phyloP scores from a whole-genome alignment of 2,329 filamentous ascomycete species.

The Aspergillus persii region DNA sequence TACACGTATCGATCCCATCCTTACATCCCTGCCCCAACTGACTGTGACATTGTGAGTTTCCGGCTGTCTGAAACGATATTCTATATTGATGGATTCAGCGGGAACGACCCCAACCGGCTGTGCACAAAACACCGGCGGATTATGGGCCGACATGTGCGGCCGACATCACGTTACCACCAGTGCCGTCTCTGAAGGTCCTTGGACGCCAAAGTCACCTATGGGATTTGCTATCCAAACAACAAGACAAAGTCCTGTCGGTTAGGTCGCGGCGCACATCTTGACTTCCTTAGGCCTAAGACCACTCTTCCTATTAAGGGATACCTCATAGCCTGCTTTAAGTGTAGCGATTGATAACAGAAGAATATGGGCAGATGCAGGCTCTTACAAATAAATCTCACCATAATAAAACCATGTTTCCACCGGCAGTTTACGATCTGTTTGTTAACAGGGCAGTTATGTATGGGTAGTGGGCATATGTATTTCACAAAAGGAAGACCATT shows the following conservation, averaged over 20 bases:
- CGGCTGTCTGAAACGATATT: not conserved
- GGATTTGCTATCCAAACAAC: not conserved
- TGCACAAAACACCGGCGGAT: slow-evolving; percentile 11
- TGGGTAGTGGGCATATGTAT: no score
- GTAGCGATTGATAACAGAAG: not conserved
- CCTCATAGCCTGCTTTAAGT: not conserved
- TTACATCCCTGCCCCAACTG: not conserved
- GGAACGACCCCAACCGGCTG: slow-evolving; percentile 5
- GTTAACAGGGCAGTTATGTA: not conserved
- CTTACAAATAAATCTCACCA: not conserved
- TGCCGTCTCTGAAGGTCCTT: not conserved
- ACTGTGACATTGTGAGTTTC: slow-evolving; percentile 5
- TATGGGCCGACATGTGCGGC: not conserved
- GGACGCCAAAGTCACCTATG: not conserved
- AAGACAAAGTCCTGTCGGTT: not conserved
- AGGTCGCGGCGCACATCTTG: not conserved
- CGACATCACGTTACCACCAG: not conserved
- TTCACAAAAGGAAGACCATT: not conserved
- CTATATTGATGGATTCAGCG: slow-evolving; percentile 3
- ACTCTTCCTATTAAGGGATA: not conserved
- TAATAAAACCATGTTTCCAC: not conserved
- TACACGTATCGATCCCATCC: slow-evolving; percentile 12
- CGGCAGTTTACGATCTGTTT: not conserved
- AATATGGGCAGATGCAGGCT: not conserved
- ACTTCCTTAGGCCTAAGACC: not conserved